Evolutionary conservation across 1,284 basidiomycete genomes (phyloP).

Genomic region (Ceratobasidium sp.): DNA sequence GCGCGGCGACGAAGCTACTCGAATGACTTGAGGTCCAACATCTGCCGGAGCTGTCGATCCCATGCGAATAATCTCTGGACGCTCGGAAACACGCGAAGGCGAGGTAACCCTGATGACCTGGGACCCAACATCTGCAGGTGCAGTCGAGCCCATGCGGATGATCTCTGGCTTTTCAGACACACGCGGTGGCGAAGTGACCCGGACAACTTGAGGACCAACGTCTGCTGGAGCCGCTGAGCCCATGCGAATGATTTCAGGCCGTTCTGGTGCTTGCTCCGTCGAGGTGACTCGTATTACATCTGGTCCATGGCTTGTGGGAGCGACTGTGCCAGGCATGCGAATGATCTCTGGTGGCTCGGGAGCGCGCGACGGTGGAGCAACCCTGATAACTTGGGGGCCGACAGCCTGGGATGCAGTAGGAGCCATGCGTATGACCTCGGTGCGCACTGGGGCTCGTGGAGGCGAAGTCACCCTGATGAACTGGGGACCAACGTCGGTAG

Average conservation of each 20-base stretch:
- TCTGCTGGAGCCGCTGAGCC: background rate
- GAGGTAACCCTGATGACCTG: slow-evolving; percentile 38
- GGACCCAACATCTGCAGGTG: slow-evolving; percentile 1
- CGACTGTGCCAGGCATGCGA: background rate
- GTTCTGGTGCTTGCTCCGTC: background rate
- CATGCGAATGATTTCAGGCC: slow-evolving; percentile 19
- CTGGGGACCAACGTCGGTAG: slow-evolving; percentile 23
- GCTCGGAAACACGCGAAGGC: slow-evolving; percentile 21
- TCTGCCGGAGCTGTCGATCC: slow-evolving; percentile 18
- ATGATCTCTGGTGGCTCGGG: slow-evolving; percentile 2
- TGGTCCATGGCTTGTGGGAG: background rate
- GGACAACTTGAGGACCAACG: slow-evolving; percentile 21
- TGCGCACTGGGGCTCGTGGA: slow-evolving; percentile 12
- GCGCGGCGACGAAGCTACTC: slow-evolving; percentile 1
- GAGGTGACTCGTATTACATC: slow-evolving; percentile 26
- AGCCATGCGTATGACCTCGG: slow-evolving; percentile 35
- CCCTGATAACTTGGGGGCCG: slow-evolving; percentile 31
- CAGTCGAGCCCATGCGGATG: slow-evolving; percentile 30
- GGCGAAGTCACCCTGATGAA: slow-evolving; percentile 36
- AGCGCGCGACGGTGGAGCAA: slow-evolving; percentile 1
- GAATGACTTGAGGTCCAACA: slow-evolving; percentile 19
- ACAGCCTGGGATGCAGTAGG: background rate
- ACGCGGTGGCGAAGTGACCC: slow-evolving; percentile 26
- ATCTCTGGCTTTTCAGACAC: slow-evolving; percentile 21
- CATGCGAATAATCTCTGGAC: slow-evolving; percentile 40